Base-by-base conservation (phyloP, 2,329 filamentous ascomycete genomes). In the Juglanconis juglandina region DNA sequence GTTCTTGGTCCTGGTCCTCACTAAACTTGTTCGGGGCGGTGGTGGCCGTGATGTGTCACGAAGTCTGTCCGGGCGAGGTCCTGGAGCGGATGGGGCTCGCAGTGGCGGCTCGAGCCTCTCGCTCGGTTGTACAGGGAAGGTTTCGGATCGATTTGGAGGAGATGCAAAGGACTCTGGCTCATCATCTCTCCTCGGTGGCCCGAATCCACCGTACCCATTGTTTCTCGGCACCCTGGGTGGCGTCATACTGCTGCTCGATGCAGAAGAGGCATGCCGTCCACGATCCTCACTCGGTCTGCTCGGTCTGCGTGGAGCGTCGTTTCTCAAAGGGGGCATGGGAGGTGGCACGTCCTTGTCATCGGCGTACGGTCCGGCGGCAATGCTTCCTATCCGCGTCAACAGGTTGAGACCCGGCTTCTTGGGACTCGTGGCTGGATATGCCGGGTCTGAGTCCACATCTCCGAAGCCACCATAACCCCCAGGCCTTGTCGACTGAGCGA, bases 321-420 rank as follows among this genome's bases (percentile, higher is more conserved):
- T 42, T 37, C 58, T 52, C 34, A 58, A 35, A 13, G 50, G 55
- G 5, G 50, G 46, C 37, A 59, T 42, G n/a, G 58, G 58, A 3
- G 67, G 66, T 4, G 50, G 47, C 39, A 47, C 33, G 24, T 11
- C 54, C 33, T 35, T 44, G 7, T 55, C 56, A 52, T 39, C 58
- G 41, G 86, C 84, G 66, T 91, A 90, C 0, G 88, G 87, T 0
- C 86, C 87, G 1, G 87, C 85, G 1, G 84, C 80, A 68, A 90
- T 87, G 8, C 77, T 81, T 65, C 90, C 83, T 79, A 90, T 84
- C 55, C 85, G 82, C 63, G 84, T 80, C 66, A 89, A 68, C 34
- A 91, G 67, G 42, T 69, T 77, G 5, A 71, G 68, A 2, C 66
- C 65, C 53, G 72, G 69, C 62, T 74, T 77, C 64, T 73, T 75